Percentiles rank a stretch among this genome's conserved stretches.
phyloP scores from a whole-genome alignment of 192 early-diverging fungal genomes.

The Rhizophagus clarus region DNA sequence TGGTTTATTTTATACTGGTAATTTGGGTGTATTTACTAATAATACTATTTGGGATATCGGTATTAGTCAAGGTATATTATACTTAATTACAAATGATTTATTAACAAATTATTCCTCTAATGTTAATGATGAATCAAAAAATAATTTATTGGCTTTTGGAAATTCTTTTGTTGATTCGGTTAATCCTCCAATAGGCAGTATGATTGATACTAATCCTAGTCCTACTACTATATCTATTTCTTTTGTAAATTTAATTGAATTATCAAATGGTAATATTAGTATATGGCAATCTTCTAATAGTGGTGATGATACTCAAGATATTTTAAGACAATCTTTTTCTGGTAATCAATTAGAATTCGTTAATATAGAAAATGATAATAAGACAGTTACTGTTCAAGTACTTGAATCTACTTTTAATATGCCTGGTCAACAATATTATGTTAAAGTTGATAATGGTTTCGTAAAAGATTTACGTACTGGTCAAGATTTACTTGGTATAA shows the following conservation, averaged over 20 bases:
- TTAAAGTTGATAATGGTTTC: conserved; percentile 11
- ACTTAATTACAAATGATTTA: neutral
- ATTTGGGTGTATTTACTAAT: neutral
- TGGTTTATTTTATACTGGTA: neutral
- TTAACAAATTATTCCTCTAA: neutral
- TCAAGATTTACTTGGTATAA: conserved; percentile 1
- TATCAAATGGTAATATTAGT: neutral
- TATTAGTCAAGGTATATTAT: neutral
- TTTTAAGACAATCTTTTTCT: conserved; percentile 4
- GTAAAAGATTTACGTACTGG: neutral
- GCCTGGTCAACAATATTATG: neutral
- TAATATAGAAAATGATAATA: neutral
- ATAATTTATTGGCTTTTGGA: neutral
- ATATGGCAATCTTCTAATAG: neutral
- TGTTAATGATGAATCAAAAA: neutral
- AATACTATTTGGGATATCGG: neutral
- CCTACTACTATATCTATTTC: neutral
- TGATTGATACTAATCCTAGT: neutral
- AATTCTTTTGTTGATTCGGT: neutral
- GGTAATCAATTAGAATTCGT: neutral
- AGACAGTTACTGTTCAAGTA: neutral
- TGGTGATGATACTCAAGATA: neutral
- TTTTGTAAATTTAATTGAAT: neutral
- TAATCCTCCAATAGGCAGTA: neutral
- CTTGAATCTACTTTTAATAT: conserved; percentile 1